Base-by-base conservation (phyloP, 2,329 filamentous ascomycete species). In the Piedraia hortae region DNA sequence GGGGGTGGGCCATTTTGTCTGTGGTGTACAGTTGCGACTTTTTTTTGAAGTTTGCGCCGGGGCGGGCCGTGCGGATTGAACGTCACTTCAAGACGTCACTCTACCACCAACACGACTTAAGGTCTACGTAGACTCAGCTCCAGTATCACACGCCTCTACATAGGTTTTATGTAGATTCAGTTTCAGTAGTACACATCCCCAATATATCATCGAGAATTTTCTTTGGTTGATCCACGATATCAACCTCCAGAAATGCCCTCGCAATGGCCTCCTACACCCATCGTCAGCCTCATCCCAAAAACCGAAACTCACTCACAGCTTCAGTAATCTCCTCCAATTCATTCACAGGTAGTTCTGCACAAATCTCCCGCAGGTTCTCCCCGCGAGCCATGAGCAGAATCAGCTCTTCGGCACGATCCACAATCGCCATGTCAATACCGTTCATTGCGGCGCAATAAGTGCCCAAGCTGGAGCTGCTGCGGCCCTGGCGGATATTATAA, bases 391-490 rank as follows among this genome's bases (percentile, higher is more conserved):
- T 52, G 9, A 85, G 49, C 4, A 62, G 43, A 11, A 70, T 62
- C 16, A 97, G 54, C 5, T 67, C 58, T 30, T 77, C 68, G 0
- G 82, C 78, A 24, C 80, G 62, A 9, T 68, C 50, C 4, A 91
- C 58, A 6, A 93, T 60, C 4, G 57, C 53, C 10, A 47, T 37
- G 14, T 75, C 67, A 8, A 97, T 64, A 1, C 80, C 80, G 35
- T 89, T 91, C 43, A 89, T 60, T 3, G 66, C 65, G 13, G 85
- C 85, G 38, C 85, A 93, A 23, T 54, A 59, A 13, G 67, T 73
- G 1, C 85, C 85, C 36, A 89, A 88, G 38, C 78, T 91, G 8
- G 72, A 70, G 5, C 53, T 62, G 33, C 68, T 82, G 25, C 67
- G 57, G 1, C 80, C 80, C 2, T 51, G 28, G n/a, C 31, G 28